phyloP scores from a whole-genome alignment of 192 early-diverging fungal species.

The Paraglomus brasilianum region DNA sequence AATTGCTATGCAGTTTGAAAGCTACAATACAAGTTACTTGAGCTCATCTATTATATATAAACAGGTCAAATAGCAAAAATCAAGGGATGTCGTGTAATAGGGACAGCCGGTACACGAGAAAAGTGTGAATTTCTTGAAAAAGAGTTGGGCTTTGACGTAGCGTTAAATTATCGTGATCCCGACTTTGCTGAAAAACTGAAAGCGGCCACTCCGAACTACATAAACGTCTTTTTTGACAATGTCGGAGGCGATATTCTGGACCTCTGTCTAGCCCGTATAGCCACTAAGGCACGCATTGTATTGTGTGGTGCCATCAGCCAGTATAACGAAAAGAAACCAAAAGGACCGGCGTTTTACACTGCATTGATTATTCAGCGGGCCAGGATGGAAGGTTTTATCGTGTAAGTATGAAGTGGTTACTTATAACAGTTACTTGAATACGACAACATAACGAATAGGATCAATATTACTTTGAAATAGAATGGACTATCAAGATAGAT shows the following conservation, averaged over 20 bases:
- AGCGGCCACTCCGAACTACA: slow-evolving; percentile 43
- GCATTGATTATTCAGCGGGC: slow-evolving; percentile 48
- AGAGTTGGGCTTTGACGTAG: slow-evolving; percentile 51
- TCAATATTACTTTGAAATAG: neutral
- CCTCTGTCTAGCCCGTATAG: slow-evolving; percentile 41
- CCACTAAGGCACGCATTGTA: slow-evolving; percentile 46
- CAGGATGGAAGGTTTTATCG: slow-evolving; percentile 54
- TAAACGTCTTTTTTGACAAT: slow-evolving; percentile 59
- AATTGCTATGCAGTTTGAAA: neutral
- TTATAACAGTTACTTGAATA: slow-evolving; percentile 17
- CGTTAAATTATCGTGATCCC: slow-evolving; percentile 52
- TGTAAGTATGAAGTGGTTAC: slow-evolving; percentile 20
- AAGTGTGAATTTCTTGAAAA: slow-evolving; percentile 52
- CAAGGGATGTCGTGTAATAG: slow-evolving; percentile 49
- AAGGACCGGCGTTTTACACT: slow-evolving; percentile 45
- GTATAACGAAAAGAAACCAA: slow-evolving; percentile 42
- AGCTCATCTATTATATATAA: neutral
- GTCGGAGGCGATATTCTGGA: slow-evolving; percentile 56
- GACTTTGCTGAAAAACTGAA: slow-evolving; percentile 42
- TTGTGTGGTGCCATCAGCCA: slow-evolving; percentile 54
- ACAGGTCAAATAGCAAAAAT: slow-evolving; percentile 45
- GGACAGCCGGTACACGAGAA: slow-evolving; percentile 53
- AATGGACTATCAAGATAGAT: slow-evolving; percentile 42
- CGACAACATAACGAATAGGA: neutral
- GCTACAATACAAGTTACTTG: neutral